A percentile compares a stretch with the other conserved stretches of the same genome.
Conservation (phyloP, 208 protist species). For the Trypanosomatidae sp. region DNA sequence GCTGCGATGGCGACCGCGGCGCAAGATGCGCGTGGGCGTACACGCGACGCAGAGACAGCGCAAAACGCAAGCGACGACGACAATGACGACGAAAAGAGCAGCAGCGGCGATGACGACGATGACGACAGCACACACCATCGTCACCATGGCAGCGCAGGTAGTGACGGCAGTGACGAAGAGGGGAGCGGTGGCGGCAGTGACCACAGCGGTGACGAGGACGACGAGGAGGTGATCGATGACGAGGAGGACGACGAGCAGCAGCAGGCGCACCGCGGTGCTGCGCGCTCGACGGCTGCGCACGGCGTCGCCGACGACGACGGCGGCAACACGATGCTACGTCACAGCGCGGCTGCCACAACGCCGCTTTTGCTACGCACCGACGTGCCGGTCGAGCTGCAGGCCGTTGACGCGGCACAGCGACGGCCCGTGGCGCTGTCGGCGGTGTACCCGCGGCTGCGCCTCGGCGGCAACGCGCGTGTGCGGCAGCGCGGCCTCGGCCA, state of each 20-base stretch:
- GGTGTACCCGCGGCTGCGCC: slow-evolving; percentile 16
- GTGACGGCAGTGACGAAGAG: slow-evolving; percentile 1
- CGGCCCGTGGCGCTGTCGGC: slow-evolving; percentile 24
- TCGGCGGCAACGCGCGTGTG: slow-evolving; percentile 7
- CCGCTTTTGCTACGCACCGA: slow-evolving; percentile 18
- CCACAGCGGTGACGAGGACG: slow-evolving; percentile 2
- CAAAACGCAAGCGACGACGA: slow-evolving; percentile 1
- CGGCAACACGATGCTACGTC: no score
- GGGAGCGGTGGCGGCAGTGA: slow-evolving; percentile 2
- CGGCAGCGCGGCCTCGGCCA: slow-evolving; percentile 5
- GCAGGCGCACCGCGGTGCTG: neutral
- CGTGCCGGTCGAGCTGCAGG: slow-evolving; percentile 34
- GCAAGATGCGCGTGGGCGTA: no score
- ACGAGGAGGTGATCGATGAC: neutral
- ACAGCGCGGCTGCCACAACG: neutral
- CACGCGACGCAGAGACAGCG: neutral
- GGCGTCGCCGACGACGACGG: no score
- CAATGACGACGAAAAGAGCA: neutral
- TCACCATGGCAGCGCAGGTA: neutral
- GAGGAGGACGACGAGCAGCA: neutral
- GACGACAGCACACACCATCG: neutral
- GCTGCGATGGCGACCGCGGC: no score
- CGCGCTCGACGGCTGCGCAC: no score
- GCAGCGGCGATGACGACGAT: neutral
- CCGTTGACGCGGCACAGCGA: slow-evolving; percentile 36